These are phyloP conservation scores for Candolleomyces efflorescens DNA, from an alignment of 768 basidiomycete species.

Conservation along the genomic window DNA sequence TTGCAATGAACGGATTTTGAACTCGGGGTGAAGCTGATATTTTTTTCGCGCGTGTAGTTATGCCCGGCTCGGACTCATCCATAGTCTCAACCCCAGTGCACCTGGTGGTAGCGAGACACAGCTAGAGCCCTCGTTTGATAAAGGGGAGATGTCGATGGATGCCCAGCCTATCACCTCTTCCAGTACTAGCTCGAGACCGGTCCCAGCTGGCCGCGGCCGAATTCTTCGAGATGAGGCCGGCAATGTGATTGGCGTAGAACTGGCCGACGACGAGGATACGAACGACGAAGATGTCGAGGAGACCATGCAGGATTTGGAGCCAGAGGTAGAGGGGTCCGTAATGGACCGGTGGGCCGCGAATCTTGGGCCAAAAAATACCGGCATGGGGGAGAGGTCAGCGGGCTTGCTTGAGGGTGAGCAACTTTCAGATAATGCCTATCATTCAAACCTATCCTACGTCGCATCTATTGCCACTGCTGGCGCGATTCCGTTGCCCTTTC, in stretches of 20 bases:
- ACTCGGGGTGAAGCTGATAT: background rate
- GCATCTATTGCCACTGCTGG: too few relatives aligned
- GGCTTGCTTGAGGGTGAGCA: constrained; percentile 23
- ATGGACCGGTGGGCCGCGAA: constrained; percentile 36
- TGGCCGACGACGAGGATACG: constrained; percentile 46
- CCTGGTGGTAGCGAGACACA: constrained; percentile 64
- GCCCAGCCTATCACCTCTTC: constrained; percentile 5
- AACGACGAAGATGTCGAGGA: constrained; percentile 19
- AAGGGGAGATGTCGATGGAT: constrained; percentile 2
- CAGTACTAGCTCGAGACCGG: constrained; percentile 13
- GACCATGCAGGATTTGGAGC: constrained; percentile 40
- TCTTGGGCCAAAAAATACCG: constrained; percentile 25
- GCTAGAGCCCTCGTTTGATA: constrained; percentile 10
- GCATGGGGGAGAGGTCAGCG: constrained; percentile 7
- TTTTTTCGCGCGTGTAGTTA: constrained; percentile 48
- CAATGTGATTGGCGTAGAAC: constrained; percentile 65
- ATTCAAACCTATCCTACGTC: too few relatives aligned
- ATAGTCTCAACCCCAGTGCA: constrained; percentile 60
- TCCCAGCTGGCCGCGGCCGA: constrained; percentile 69
- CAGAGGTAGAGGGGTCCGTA: constrained; percentile 27
- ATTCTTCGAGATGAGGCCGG: constrained; percentile 81
- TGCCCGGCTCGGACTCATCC: constrained; percentile 67
- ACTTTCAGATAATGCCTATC: too few relatives aligned
- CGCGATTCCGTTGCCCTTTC: too few relatives aligned
- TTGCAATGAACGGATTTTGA: background rate